Base-by-base conservation (phyloP, 2,329 filamentous ascomycete genomes). In the Tolypocladium tropicale region DNA sequence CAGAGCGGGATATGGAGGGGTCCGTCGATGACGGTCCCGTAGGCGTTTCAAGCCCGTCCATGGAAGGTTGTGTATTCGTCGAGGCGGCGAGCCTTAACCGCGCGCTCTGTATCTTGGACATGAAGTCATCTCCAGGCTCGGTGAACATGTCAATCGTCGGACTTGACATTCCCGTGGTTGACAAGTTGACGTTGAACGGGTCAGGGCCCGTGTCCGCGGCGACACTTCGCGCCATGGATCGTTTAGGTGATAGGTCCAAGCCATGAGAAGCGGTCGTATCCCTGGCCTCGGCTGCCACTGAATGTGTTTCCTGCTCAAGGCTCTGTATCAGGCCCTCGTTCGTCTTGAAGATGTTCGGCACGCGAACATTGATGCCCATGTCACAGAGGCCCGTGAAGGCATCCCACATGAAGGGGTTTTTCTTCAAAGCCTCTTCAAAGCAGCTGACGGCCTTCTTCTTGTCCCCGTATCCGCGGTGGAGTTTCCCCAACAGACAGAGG, bases 351-450 rank as follows among this genome's bases (percentile, higher is more conserved):
- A 96, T 88, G 65, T 95, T 96, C 30, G 85, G 81, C 11, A 94
- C 84, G 56, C 89, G 85, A 55, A 97, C 80, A 61, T 85, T 85
- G 49, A 90, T 86, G 4, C 90, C 89, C 85, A 83, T 89, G 67
- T 96, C 91, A 68, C 92, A 96, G 9, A 99, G 79, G 18, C 84
- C 87, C 25, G 86, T 85, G 65, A 97, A 97, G 0, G 93, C 92
- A 76, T 99, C 94, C 94, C 94, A 99, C 82, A 96, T 94, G 71
- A 97, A 93, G 1, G 94, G 92, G 66, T 97, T 99, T 55, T 85
- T 71, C 72, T 92, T 95, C 64, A 99, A 75, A 6, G 92, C 84
- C 58, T 95, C 90, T 62, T 95, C 90, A 67, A 94, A 97, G 69
- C 84, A 90, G 61, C 88, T 82, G 18, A 93, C 84, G 9, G 94